Evolutionary conservation across 78 protist genomes (phyloP), one percentile per base, ranked within the genome.

Genomic region (Speleostelium caveatum): DNA sequence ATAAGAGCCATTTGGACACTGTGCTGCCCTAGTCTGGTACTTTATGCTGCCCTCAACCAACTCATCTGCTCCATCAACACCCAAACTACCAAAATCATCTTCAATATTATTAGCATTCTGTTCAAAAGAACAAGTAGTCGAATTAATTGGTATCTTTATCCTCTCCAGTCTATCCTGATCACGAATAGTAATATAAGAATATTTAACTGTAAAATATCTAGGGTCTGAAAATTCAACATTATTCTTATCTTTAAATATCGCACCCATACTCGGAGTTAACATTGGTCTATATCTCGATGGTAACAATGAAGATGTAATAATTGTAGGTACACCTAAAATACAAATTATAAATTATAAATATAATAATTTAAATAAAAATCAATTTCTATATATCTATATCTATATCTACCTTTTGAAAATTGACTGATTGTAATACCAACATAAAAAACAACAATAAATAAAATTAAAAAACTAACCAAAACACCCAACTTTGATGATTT

Each of bases 271-370:
- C 33, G 75, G 72, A 42, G 90, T 69, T 53, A 14, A 24, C 8
- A 58, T 59, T 41, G 76, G 65, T 32, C 41, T 32, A 83, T 41
- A 83, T 8, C n/a, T 19, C 14, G 90, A 83, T 55, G 90, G 79
- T 32, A 55, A 14, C 21, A 38, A 26, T 7, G 79, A 60, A 26
- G 73, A 68, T 35, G 63, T 63, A 59, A 83, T 83, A 58, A 83
- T 73, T 26, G 90, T 53, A 22, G 90, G 90, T 24, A 79, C 67
- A 79, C 88, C 88, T 71, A 71, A 30, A 71, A 71, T 45, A 10
- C 14, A 49, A 49, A 49, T 16, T 16, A 68, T 26, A 45, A 68
- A 19, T 24, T 2, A 68, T 55, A 8, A 3, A 67, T 39, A 17
- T 17, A 5, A 19, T 67, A 5, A 67, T 21, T 36, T 7, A 67